Base-by-base conservation (phyloP, 805 yeast species). In the Scheffersomyces lignosus region DNA sequence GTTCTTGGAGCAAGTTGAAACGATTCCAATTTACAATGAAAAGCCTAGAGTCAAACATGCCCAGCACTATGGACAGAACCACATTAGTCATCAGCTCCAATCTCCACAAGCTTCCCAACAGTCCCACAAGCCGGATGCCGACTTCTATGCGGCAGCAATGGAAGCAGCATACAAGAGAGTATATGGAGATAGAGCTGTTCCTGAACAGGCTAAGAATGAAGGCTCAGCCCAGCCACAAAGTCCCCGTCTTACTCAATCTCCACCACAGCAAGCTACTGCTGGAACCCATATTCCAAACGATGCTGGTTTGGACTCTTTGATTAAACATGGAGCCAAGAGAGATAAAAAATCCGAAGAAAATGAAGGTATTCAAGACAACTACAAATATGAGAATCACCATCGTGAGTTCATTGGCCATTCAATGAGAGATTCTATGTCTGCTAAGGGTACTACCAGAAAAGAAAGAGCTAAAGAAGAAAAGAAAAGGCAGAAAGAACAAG, bases 1-100 rank as follows among this genome's bases (percentile, higher is more conserved):
- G 44, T 68, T 68, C 34, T 51, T 51, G 26, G 67, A 64, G 5
- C 53, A 53, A 8, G 66, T 65, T 7, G 68, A 67, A 39, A 66
- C 71, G 5, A 66, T 67, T 25, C 64, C 66, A 2, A 44, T 54
- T 17, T 24, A 38, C 15, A 26, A 34, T 8, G 29, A 35, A 15
- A 35, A 39, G 15, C 13, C 24, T 7, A 7, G 9, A 20, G 24
- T 20, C 7, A 20, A 10, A 20, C 24, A 20, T 10, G 24, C 24
- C 10, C n/a, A n/a, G n/a, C n/a, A n/a, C n/a, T n/a, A n/a, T n/a
- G 7, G 9, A 7, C 24, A 20, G 10, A 20, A 20, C 10, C 24
- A 10, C 10, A 7, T 10, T 20, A 7, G 9, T 20, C 24, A 20
- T 20, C 10, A 7, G 7, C 7, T 10, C 10, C 24, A 20, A 20